Evolutionary conservation across 805 yeast genomes (phyloP).

Genomic region (Danielia oregonensis): DNA sequence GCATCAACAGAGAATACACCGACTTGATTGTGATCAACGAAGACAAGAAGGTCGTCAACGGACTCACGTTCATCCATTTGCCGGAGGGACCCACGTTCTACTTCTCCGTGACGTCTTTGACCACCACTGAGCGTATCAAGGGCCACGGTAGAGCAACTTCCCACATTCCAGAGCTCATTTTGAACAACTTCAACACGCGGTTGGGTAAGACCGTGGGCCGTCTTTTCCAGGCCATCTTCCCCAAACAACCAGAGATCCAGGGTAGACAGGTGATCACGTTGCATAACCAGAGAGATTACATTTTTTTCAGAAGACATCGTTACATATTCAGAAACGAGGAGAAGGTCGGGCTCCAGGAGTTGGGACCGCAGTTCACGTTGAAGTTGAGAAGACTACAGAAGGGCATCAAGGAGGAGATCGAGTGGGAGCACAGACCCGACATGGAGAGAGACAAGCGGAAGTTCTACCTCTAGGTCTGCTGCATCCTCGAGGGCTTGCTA

Average conservation of each 20-base stretch:
- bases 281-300: slow-evolving; percentile 94
- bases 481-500: too few species aligned
- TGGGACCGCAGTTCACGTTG: slow-evolving; percentile 95
- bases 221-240: slow-evolving; percentile 86
- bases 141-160: slow-evolving; percentile 92
- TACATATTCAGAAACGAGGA: slow-evolving; percentile 87
- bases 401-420: slow-evolving; percentile 87
- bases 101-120: slow-evolving; percentile 75
- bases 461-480: slow-evolving; percentile 71
- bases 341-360: slow-evolving; percentile 89
- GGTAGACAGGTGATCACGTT: slow-evolving; percentile 95
- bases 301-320: slow-evolving; percentile 93
- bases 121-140: slow-evolving; percentile 66
- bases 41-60: slow-evolving; percentile 88
- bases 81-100: slow-evolving; percentile 96
- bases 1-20: slow-evolving; percentile 80
- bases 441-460: slow-evolving; percentile 96
- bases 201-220: slow-evolving; percentile 92
- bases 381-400: slow-evolving; percentile 83
- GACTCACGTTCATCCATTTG: slow-evolving; percentile 86
- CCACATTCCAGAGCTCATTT: slow-evolving; percentile 86
- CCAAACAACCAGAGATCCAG: slow-evolving; percentile 87
- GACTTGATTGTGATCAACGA: slow-evolving; percentile 89
- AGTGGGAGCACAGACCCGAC: slow-evolving; percentile 94
- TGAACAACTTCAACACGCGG: slow-evolving; percentile 90